These are phyloP conservation scores for Tulasnella sp. DNA, from an alignment of 768 basidiomycete species.

Conservation along the genomic window DNA sequence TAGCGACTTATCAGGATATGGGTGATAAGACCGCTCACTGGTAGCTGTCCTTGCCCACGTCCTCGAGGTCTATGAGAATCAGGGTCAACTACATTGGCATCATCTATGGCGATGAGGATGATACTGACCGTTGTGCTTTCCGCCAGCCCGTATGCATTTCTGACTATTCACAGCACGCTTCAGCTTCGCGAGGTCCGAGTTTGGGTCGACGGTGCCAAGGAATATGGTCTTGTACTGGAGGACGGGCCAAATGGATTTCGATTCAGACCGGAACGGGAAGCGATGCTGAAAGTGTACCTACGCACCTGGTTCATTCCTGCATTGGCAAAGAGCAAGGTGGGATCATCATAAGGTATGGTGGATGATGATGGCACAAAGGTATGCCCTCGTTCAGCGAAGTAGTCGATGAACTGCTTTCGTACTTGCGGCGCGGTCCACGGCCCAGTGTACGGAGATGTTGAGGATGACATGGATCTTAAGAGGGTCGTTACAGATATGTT, in stretches of 20 bases:
- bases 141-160: slow-evolving; percentile 97
- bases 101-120: background rate
- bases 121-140: slow-evolving; percentile 86
- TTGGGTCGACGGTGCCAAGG: slow-evolving; percentile 93
- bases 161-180: slow-evolving; percentile 93
- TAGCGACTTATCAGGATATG: background rate
- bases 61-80: slow-evolving; percentile 69
- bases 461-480: background rate
- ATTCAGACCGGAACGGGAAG: background rate
- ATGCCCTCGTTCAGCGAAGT: slow-evolving; percentile 70
- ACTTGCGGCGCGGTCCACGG: slow-evolving; percentile 73
- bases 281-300: background rate
- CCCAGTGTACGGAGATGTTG: slow-evolving; percentile 8
- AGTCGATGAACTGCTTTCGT: slow-evolving; percentile 83
- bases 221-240: slow-evolving; percentile 92
- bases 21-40: slow-evolving; percentile 34
- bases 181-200: slow-evolving; percentile 81
- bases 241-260: slow-evolving; percentile 4
- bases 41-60: slow-evolving; percentile 97
- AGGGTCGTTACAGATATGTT: background rate
- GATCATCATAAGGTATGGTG: slow-evolving; percentile 95
- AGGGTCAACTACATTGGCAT: background rate
- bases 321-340: slow-evolving; percentile 94
- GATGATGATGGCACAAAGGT: slow-evolving; percentile 84
- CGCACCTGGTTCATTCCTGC: slow-evolving; percentile 92